Evolutionary conservation across 176 grass and related monocot genomes (phyloP).

Genomic region (Zizania latifolia): DNA sequence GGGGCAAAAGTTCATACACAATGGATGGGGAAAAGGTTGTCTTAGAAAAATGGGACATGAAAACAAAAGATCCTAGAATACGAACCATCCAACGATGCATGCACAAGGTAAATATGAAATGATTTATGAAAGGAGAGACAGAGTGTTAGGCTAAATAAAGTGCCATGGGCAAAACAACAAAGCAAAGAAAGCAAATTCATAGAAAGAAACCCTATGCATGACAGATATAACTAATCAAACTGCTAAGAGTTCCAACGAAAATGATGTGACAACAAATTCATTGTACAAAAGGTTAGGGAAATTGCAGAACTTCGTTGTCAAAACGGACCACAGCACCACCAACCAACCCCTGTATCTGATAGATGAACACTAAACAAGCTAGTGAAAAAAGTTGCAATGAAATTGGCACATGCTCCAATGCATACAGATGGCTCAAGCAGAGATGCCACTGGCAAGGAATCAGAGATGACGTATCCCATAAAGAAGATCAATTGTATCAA

Average conservation of each 20-base stretch:
- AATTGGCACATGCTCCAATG: slow-evolving; percentile 23
- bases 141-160: slow-evolving; percentile 26
- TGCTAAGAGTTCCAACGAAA: slow-evolving; percentile 34
- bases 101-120: slow-evolving; percentile 20
- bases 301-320: slow-evolving; percentile 13
- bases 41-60: not conserved
- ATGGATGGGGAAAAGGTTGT: not conserved
- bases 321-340: slow-evolving; percentile 31
- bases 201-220: not conserved
- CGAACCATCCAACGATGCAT: not conserved
- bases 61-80: slow-evolving; percentile 30
- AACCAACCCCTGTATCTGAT: slow-evolving; percentile 8
- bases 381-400: not conserved
- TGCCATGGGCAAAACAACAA: slow-evolving; percentile 24
- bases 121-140: slow-evolving; percentile 8
- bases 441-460: slow-evolving; percentile 30
- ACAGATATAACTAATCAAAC: slow-evolving; percentile 39
- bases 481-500: slow-evolving; percentile 35
- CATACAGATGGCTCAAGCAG: slow-evolving; percentile 18
- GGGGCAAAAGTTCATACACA: not conserved
- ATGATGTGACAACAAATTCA: slow-evolving; percentile 29
- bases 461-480: slow-evolving; percentile 26
- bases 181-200: slow-evolving; percentile 21
- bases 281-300: not conserved
- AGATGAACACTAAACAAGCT: slow-evolving; percentile 31